A percentile compares a stretch with the other conserved stretches of the same genome.
Evolutionary conservation across 371 early-diverging fungal genomes (phyloP).

Genomic region (Saksenaea vasiformis): DNA sequence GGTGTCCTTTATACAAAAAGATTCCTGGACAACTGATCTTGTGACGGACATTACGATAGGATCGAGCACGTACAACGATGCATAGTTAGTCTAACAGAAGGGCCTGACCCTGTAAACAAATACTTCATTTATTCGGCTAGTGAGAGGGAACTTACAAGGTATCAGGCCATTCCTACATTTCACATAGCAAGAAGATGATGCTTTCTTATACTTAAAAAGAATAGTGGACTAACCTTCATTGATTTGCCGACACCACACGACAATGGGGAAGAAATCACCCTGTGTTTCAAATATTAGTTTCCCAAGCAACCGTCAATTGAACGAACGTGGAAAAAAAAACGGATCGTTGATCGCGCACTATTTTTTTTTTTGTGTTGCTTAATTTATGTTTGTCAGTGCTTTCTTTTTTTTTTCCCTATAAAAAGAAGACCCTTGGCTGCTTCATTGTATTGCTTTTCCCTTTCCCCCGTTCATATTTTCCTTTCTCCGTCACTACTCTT

Average conservation of each 20-base stretch:
- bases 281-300: not conserved
- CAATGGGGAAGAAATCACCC: not conserved
- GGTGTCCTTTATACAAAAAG: not conserved
- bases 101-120: not conserved
- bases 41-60: not conserved
- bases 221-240: too few relatives aligned
- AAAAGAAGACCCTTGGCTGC: not conserved
- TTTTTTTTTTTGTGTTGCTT: not conserved
- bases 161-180: not conserved
- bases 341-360: not conserved
- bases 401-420: not conserved
- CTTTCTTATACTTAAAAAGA: too few relatives aligned
- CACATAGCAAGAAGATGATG: not conserved
- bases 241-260: not conserved
- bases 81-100: not conserved
- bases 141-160: not conserved
- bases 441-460: not conserved
- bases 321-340: not conserved
- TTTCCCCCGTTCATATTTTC: not conserved
- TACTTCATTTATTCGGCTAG: not conserved
- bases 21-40: not conserved
- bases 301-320: not conserved
- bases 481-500: not conserved
- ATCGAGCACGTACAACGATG: not conserved
- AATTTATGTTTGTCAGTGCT: not conserved